Evolutionary conservation across 2,329 filamentous ascomycete genomes (phyloP).

Genomic region (Nemania abortiva): DNA sequence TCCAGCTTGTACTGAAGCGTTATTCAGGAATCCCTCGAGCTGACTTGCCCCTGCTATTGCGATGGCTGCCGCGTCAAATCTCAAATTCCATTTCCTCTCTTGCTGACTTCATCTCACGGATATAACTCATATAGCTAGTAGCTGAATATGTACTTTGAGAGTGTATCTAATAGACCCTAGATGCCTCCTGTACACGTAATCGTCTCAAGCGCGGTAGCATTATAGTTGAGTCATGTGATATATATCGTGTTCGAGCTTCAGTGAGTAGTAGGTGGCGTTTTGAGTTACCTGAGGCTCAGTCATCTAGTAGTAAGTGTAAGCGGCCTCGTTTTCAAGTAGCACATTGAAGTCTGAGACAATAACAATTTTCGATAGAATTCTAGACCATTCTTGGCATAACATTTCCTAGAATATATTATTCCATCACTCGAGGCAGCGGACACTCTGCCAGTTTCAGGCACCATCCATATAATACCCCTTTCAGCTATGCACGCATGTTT

Average conservation of each 20-base stretch:
- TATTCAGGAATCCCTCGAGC: constrained; percentile 24
- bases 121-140: neutral
- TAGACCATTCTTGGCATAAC: neutral
- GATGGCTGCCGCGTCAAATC: constrained; percentile 18
- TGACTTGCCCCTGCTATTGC: constrained; percentile 18
- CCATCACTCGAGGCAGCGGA: neutral
- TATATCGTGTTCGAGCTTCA: neutral
- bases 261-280: neutral
- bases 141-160: neutral
- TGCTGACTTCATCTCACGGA: constrained; percentile 10
- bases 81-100: constrained; percentile 15
- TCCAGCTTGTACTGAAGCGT: constrained; percentile 22
- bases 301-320: constrained; percentile 15
- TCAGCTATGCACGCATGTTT: neutral
- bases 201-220: constrained; percentile 11
- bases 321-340: neutral
- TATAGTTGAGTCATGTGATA: constrained; percentile 28
- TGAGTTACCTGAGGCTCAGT: constrained; percentile 16
- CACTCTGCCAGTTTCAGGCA: constrained; percentile 1
- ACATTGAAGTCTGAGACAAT: constrained; percentile 6
- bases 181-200: neutral
- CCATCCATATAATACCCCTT: neutral
- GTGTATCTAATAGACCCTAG: constrained; percentile 1
- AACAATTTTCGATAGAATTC: neutral
- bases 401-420: neutral